Percentiles rank a stretch among this genome's conserved stretches.
phyloP scores from a whole-genome alignment of 2,329 filamentous ascomycete species.

The Geosmithia putterillii region DNA sequence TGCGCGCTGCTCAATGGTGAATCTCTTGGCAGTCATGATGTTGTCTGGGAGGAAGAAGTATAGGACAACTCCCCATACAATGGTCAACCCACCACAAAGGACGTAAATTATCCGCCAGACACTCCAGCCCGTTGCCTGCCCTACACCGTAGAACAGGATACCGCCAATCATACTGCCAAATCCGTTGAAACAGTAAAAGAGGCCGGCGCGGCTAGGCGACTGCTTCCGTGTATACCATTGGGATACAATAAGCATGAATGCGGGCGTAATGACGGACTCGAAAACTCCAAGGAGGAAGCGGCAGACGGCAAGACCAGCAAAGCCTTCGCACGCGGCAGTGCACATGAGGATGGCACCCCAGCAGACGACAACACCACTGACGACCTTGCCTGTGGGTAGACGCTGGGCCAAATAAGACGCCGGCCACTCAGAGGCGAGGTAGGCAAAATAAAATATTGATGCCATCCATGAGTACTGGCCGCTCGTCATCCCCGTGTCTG shows the following conservation, averaged over 20 bases:
- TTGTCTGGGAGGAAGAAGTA: slow-evolving; percentile 28
- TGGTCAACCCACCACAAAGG: slow-evolving; percentile 30
- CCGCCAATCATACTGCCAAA: slow-evolving; percentile 22
- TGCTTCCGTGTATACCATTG: slow-evolving; percentile 23
- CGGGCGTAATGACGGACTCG: slow-evolving; percentile 29
- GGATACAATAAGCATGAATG: slow-evolving; percentile 30
- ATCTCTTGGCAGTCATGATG: slow-evolving; percentile 3
- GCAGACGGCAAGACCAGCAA: slow-evolving; percentile 23
- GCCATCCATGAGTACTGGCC: slow-evolving; percentile 11
- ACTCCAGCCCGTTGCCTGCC: slow-evolving; percentile 26
- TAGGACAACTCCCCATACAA: slow-evolving; percentile 28
- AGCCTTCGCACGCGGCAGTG: slow-evolving; percentile 23
- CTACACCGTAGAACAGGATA: slow-evolving; percentile 34
- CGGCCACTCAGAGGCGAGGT: slow-evolving; percentile 9
- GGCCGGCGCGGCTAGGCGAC: slow-evolving; percentile 27
- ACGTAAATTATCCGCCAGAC: slow-evolving; percentile 40
- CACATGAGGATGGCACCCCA: slow-evolving; percentile 24
- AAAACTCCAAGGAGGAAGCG: slow-evolving; percentile 29
- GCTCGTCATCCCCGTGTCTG: slow-evolving; percentile 13
- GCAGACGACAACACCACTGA: slow-evolving; percentile 11
- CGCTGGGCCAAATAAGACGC: slow-evolving; percentile 13
- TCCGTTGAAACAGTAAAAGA: slow-evolving; percentile 9
- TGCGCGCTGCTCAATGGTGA: slow-evolving; percentile 3
- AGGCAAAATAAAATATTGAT: slow-evolving; percentile 10
- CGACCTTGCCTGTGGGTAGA: slow-evolving; percentile 15